A percentile compares a stretch with the other conserved stretches of the same genome.
phyloP scores from a whole-genome alignment of 768 basidiomycete genomes.

The Auricularia heimuer region DNA sequence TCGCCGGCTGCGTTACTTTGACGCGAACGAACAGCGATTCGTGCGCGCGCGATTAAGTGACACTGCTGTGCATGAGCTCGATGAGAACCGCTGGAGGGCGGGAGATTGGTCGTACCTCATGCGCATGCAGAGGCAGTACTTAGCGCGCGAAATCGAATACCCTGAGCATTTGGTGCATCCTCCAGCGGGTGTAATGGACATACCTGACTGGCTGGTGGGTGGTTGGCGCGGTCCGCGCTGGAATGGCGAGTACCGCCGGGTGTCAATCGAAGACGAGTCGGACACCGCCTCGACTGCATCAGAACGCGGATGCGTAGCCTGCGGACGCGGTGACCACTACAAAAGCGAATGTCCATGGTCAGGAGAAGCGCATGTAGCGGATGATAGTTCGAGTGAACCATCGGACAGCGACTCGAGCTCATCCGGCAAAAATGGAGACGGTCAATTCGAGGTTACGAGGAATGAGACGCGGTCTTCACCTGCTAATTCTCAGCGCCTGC shows the following conservation, averaged over 20 bases:
- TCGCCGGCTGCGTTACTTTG: background rate
- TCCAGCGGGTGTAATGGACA: background rate
- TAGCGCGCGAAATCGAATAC: background rate
- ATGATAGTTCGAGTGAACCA: background rate
- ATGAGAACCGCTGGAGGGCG: background rate
- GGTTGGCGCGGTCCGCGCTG: background rate
- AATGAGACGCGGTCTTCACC: too few species aligned
- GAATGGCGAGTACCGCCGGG: background rate
- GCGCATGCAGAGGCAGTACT: background rate
- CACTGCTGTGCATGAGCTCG: background rate
- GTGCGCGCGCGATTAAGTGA: background rate
- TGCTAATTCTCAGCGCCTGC: background rate
- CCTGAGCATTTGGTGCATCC: background rate
- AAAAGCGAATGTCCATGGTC: background rate
- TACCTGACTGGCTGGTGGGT: background rate
- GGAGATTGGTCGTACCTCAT: background rate
- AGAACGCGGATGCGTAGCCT: background rate
- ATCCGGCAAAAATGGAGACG: too few species aligned
- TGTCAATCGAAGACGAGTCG: background rate
- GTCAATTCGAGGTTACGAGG: too few species aligned
- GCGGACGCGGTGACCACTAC: background rate
- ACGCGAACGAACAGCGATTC: background rate
- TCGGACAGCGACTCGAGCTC: background rate
- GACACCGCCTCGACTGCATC: background rate
- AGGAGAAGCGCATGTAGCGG: background rate